Conservation (phyloP, 2,329 filamentous ascomycete species). For the Aspergillus glaucus region DNA sequence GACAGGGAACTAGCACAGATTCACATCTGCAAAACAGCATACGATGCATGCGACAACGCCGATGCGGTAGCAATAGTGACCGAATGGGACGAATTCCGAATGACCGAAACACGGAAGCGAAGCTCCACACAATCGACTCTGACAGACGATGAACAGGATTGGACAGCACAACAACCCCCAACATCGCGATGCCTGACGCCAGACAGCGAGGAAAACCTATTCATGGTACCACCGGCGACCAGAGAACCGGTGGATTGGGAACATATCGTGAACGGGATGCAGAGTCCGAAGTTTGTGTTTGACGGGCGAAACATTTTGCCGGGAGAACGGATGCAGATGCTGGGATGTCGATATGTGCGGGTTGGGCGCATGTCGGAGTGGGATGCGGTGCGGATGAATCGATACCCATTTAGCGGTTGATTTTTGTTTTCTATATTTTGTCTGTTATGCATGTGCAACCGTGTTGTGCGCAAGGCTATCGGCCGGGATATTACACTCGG, state of each 20-base stretch:
- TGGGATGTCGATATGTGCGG: slow-evolving; percentile 27
- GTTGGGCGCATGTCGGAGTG: slow-evolving; percentile 15
- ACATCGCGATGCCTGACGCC: neutral
- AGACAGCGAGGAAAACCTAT: neutral
- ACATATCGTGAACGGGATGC: slow-evolving; percentile 35
- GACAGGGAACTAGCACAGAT: neutral
- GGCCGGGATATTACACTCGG: too few relatives aligned
- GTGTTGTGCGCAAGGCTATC: too few relatives aligned
- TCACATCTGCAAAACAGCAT: slow-evolving; percentile 18
- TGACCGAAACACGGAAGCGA: neutral
- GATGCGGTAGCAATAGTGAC: slow-evolving; percentile 46
- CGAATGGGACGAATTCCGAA: slow-evolving; percentile 46
- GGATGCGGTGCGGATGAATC: neutral
- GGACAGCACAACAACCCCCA: neutral
- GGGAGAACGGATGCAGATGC: slow-evolving; percentile 18
- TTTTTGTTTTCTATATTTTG: neutral
- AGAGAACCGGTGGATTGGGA: slow-evolving; percentile 33
- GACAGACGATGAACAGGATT: neutral
- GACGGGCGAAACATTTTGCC: slow-evolving; percentile 36
- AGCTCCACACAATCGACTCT: neutral
- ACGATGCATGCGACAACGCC: slow-evolving; percentile 37
- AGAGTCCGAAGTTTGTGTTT: slow-evolving; percentile 42
- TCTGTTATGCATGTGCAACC: too few relatives aligned
- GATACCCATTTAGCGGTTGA: neutral
- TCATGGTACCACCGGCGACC: too few relatives aligned